Evolutionary conservation across 164 flowering plant species (phyloP).

Genomic region (Vitis rupestris): DNA sequence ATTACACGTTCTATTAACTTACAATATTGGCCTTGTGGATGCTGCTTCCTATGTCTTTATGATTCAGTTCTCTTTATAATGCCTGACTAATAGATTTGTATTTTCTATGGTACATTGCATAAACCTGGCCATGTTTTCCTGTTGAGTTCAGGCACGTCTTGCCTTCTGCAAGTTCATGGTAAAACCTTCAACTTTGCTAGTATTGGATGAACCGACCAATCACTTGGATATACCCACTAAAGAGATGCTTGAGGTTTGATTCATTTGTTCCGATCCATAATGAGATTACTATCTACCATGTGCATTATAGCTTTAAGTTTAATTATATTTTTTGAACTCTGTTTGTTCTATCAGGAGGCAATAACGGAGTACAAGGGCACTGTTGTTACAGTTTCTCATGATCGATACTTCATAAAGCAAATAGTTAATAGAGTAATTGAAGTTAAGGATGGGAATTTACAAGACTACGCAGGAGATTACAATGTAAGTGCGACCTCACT

Average conservation of each 20-base stretch:
- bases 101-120: not conserved
- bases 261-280: not conserved
- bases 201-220: constrained; percentile 98
- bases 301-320: not conserved
- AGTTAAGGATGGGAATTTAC: constrained; percentile 67
- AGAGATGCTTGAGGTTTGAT: constrained; percentile 97
- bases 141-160: constrained; percentile 71
- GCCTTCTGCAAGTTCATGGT: constrained; percentile 99
- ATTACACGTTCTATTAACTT: not conserved
- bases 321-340: not conserved
- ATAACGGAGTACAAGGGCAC: constrained; percentile 85
- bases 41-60: not conserved
- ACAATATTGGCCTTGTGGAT: not conserved
- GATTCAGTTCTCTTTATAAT: not conserved
- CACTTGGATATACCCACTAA: constrained; percentile 97
- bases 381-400: constrained; percentile 93
- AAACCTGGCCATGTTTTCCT: not conserved
- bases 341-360: constrained; percentile 67
- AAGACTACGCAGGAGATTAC: constrained; percentile 94
- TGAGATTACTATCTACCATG: not conserved
- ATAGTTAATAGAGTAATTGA: constrained; percentile 95
- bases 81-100: not conserved
- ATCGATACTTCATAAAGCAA: constrained; percentile 88
- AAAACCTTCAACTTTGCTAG: constrained; percentile 85
- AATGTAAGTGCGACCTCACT: constrained; percentile 55